Percentiles rank a stretch among this genome's conserved stretches.
Conservation (phyloP, 306 rosid genomes). For the Quercus variabilis region DNA sequence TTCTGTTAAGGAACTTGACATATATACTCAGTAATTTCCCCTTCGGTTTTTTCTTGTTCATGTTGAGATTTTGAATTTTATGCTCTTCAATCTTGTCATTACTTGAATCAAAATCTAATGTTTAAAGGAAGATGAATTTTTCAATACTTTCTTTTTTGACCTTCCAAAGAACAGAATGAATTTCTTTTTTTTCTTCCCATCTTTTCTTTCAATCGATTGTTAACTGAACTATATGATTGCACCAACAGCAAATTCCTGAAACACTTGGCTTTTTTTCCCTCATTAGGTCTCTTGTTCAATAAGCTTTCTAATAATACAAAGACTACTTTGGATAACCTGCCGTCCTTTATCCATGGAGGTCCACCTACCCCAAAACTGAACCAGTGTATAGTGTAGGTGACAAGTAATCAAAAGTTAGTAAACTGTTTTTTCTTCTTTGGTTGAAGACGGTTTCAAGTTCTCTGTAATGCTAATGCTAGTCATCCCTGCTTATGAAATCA, state of each 20-base stretch:
- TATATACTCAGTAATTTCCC: slow-evolving; percentile 35
- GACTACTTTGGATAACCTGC: not conserved
- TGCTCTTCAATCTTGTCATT: not conserved
- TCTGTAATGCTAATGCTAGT: not conserved
- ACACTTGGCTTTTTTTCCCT: not conserved
- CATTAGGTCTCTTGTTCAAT: not conserved
- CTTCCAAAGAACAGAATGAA: not conserved
- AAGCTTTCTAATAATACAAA: not conserved
- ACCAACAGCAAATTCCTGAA: not conserved
- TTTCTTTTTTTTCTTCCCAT: not conserved
- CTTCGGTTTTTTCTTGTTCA: too few relatives aligned
- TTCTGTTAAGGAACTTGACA: slow-evolving; percentile 47
- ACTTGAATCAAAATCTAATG: not conserved
- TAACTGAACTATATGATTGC: not conserved
- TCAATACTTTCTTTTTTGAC: not conserved
- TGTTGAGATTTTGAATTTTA: too few relatives aligned
- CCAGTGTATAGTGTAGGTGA: not conserved
- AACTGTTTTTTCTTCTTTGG: not conserved
- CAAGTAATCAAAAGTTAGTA: not conserved
- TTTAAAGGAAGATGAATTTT: not conserved
- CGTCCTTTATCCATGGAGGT: not conserved
- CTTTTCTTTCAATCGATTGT: not conserved
- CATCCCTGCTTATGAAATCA: slow-evolving; percentile 4
- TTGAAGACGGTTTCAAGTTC: not conserved
- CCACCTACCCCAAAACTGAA: not conserved